These are phyloP conservation scores for Verticillium zaregamsianum DNA, from an alignment of 2,329 filamentous ascomycete genomes.

Conservation along the genomic window DNA sequence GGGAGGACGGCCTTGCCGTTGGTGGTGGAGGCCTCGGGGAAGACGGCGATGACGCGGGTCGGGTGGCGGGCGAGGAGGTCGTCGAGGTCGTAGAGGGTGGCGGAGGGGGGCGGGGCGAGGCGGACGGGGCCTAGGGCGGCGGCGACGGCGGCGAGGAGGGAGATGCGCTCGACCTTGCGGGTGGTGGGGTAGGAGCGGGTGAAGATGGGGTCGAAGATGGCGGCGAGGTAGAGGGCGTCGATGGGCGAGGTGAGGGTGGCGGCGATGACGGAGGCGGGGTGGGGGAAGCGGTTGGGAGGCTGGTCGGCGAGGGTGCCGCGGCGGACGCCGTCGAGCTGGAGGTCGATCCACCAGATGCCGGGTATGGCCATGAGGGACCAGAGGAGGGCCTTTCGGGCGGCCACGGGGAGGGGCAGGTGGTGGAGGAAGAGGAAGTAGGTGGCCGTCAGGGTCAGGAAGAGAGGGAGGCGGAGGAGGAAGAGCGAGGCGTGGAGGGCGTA, in stretches of 20 bases:
- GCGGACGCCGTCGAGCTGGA: constrained; percentile 96
- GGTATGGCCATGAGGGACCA: constrained; percentile 87
- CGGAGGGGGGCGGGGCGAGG: constrained; percentile 37
- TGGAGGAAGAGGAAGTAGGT: constrained; percentile 79
- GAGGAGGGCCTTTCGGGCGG: constrained; percentile 74
- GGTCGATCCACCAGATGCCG: constrained; percentile 96
- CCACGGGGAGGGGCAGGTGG: constrained; percentile 64
- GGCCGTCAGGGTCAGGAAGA: constrained; percentile 64
- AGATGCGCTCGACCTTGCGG: constrained; percentile 69
- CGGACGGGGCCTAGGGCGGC: constrained; percentile 64
- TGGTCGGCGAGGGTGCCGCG: constrained; percentile 80
- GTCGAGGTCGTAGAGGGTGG: constrained; percentile 55
- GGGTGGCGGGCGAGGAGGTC: constrained; percentile 66
- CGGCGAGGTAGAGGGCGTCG: constrained; percentile 89
- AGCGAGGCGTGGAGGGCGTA: constrained; percentile 65
- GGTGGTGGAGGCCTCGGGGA: constrained; percentile 91
- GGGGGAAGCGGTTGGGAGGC: constrained; percentile 69
- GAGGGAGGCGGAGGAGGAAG: constrained; percentile 75
- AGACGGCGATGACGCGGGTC: constrained; percentile 73
- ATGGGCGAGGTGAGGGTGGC: constrained; percentile 89
- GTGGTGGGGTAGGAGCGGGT: constrained; percentile 76
- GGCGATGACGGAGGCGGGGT: constrained; percentile 77
- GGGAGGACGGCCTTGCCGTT: constrained; percentile 89
- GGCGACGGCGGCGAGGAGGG: constrained; percentile 69
- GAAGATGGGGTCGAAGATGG: constrained; percentile 95